Conservation (phyloP, 306 rosid species). For the Inga leiocalycina region DNA sequence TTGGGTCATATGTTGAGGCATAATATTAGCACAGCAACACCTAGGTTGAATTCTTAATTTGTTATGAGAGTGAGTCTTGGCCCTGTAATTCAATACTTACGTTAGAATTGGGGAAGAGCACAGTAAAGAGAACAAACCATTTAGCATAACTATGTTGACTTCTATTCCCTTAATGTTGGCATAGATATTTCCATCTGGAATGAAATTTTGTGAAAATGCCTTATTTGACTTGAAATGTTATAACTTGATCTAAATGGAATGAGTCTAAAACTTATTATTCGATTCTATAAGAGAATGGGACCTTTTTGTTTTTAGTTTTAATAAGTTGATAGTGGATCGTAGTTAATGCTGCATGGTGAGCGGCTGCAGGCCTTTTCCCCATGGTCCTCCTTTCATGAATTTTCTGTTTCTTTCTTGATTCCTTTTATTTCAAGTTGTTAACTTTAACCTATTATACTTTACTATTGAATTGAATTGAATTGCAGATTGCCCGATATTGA, state of each 20-base stretch:
- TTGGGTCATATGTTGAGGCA: background rate
- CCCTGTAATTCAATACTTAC: background rate
- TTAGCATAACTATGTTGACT: background rate
- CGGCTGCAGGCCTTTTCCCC: background rate
- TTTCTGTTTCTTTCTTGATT: too few relatives aligned
- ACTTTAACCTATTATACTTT: background rate
- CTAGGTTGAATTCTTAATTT: background rate
- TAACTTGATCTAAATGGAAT: background rate
- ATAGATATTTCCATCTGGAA: background rate
- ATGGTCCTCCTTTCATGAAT: too few relatives aligned
- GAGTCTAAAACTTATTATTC: background rate
- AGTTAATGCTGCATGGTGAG: background rate
- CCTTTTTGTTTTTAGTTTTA: background rate
- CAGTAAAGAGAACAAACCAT: background rate
- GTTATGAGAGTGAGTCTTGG: background rate
- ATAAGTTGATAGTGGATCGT: background rate
- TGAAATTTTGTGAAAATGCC: background rate
- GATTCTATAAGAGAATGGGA: background rate
- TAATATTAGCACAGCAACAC: background rate
- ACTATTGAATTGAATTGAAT: background rate
- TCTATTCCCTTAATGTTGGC: background rate
- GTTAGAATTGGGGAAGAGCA: background rate
- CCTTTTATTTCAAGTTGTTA: too few relatives aligned
- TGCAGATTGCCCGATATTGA: constrained; percentile 8
- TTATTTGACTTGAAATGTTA: background rate